Evolutionary conservation across 2,329 filamentous ascomycete genomes (phyloP).

Genomic region (Ophiosphaerella herpotricha): DNA sequence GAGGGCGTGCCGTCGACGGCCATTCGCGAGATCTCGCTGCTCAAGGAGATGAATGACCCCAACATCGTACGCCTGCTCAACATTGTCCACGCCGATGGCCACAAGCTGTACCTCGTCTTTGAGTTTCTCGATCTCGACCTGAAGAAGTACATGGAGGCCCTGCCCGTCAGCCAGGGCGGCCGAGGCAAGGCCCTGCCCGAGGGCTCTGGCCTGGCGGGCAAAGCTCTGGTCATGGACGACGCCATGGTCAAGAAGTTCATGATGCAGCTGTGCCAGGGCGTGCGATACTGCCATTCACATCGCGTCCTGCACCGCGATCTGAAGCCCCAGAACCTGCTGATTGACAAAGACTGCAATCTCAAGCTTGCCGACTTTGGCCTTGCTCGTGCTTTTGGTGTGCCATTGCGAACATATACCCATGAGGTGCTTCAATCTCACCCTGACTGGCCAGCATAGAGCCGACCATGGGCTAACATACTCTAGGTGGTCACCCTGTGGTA

Average conservation of each 20-base stretch:
- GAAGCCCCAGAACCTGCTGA: slow-evolving; percentile 89
- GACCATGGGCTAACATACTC: slow-evolving; percentile 13
- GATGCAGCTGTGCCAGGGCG: slow-evolving; percentile 81
- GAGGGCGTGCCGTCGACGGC: slow-evolving; percentile 91
- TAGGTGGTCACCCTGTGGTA: slow-evolving; percentile 93
- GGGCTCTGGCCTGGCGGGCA: slow-evolving; percentile 67
- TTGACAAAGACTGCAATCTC: slow-evolving; percentile 83
- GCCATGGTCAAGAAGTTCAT: slow-evolving; percentile 92
- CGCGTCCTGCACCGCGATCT: slow-evolving; percentile 85
- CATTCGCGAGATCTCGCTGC: slow-evolving; percentile 89
- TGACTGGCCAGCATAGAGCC: not conserved
- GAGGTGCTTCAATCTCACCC: slow-evolving; percentile 57
- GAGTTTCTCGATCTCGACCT: slow-evolving; percentile 90
- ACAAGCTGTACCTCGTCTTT: slow-evolving; percentile 92
- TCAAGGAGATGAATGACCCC: slow-evolving; percentile 92
- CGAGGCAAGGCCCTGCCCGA: slow-evolving; percentile 84
- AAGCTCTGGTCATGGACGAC: slow-evolving; percentile 73
- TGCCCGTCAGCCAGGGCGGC: slow-evolving; percentile 82
- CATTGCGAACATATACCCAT: slow-evolving; percentile 88
- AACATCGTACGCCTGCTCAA: slow-evolving; percentile 88
- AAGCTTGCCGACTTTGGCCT: slow-evolving; percentile 91
- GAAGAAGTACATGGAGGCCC: slow-evolving; percentile 95
- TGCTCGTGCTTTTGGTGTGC: slow-evolving; percentile 87
- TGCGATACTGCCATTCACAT: slow-evolving; percentile 87
- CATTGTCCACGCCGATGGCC: slow-evolving; percentile 91